Evolutionary conservation across 2,329 filamentous ascomycete species (phyloP).

Genomic region (Gaeumannomyces sp.): DNA sequence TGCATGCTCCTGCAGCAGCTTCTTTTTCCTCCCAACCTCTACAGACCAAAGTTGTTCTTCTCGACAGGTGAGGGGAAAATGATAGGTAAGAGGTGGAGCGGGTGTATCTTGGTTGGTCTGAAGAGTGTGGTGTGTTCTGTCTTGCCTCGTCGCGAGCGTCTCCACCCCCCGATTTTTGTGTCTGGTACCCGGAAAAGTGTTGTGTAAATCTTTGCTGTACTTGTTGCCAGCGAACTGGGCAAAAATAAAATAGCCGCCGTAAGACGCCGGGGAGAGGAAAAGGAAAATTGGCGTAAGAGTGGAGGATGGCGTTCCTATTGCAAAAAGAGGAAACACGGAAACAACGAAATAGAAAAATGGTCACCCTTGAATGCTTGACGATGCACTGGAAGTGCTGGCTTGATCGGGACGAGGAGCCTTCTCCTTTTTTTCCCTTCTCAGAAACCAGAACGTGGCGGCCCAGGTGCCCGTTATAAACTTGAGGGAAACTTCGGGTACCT

Average conservation of each 20-base stretch:
- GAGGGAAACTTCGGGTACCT: not conserved
- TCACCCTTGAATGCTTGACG: not conserved
- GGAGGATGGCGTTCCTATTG: conserved; percentile 8
- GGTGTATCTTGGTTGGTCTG: not conserved
- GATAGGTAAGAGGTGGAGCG: not conserved
- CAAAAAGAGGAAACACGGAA: not conserved
- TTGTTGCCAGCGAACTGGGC: not conserved
- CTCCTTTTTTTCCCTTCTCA: not conserved
- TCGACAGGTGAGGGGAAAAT: not conserved
- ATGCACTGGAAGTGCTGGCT: not conserved
- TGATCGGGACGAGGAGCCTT: not conserved
- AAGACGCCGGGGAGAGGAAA: not conserved
- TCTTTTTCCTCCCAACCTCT: not conserved
- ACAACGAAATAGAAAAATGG: not conserved
- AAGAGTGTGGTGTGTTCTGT: not conserved
- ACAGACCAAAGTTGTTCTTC: not conserved
- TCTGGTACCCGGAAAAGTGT: not conserved
- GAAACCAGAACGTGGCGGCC: conserved; percentile 1
- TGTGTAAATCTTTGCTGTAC: not conserved
- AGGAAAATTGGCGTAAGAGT: not conserved
- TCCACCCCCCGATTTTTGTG: not conserved
- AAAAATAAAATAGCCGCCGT: not conserved
- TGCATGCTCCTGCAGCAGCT: not conserved
- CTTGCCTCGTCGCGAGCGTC: not conserved
- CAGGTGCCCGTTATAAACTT: not conserved